A percentile compares a stretch with the other conserved stretches of the same genome.
phyloP scores from a whole-genome alignment of 2,329 filamentous ascomycete genomes.

The Venturia asperata region DNA sequence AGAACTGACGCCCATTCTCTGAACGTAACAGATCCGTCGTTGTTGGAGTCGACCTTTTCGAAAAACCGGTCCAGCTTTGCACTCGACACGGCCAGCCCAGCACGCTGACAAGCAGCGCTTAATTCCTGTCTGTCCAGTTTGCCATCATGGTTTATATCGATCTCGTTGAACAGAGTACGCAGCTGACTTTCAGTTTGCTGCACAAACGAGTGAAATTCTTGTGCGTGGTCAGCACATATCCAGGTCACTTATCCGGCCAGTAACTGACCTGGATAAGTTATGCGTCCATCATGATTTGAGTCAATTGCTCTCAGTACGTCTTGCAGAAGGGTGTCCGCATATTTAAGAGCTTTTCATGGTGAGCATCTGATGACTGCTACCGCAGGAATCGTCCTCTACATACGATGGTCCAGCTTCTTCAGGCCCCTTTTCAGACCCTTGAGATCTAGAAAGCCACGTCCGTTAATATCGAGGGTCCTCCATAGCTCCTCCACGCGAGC shows the following conservation, averaged over 20 bases:
- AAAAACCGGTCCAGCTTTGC: conserved; percentile 81
- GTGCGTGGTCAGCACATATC: conserved; percentile 29
- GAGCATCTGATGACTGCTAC: conserved; percentile 14
- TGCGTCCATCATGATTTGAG: conserved; percentile 77
- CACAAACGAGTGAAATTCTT: conserved; percentile 87
- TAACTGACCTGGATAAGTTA: conserved; percentile 72
- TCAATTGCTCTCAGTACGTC: conserved; percentile 79
- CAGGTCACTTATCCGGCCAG: background rate
- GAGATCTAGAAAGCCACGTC: conserved; percentile 74
- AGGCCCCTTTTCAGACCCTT: conserved; percentile 78
- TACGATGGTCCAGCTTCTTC: conserved; percentile 86
- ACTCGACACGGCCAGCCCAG: conserved; percentile 70
- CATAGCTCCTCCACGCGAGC: conserved; percentile 77
- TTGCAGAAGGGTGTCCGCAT: conserved; percentile 78
- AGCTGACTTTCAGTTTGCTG: conserved; percentile 80
- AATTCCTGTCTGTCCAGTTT: conserved; percentile 83
- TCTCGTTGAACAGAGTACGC: conserved; percentile 70
- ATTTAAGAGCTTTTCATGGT: conserved; percentile 61
- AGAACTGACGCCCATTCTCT: conserved; percentile 89
- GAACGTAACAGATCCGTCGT: conserved; percentile 80
- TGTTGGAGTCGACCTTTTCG: conserved; percentile 78
- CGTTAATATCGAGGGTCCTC: conserved; percentile 69
- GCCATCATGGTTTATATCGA: conserved; percentile 80
- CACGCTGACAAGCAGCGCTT: conserved; percentile 65
- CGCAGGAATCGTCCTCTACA: conserved; percentile 30